Conservation (phyloP, 2,329 filamentous ascomycete species). For the Tolypocladium paradoxum region DNA sequence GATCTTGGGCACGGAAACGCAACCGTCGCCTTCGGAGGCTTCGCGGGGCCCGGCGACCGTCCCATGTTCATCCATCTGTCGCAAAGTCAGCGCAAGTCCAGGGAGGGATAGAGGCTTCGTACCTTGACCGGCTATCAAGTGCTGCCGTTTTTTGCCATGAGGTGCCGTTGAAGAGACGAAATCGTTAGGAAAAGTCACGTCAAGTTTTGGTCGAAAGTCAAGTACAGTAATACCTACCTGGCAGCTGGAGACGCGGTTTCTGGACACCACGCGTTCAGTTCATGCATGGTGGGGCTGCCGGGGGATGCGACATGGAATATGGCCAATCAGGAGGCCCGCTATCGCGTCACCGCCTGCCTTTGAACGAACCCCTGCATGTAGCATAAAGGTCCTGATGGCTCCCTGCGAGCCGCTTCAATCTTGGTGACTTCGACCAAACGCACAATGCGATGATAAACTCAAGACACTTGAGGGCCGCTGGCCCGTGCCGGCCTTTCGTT, state of each 20-base stretch:
- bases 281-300: not conserved
- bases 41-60: not conserved
- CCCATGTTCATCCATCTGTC: conserved; percentile 9
- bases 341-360: not conserved
- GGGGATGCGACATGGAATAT: not conserved
- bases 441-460: conserved; percentile 18
- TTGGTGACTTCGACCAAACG: not conserved
- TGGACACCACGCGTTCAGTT: not conserved
- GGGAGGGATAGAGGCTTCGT: not conserved
- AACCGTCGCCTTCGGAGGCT: not conserved
- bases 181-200: not conserved
- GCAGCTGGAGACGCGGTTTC: not conserved
- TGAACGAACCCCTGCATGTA: not conserved
- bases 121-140: not conserved
- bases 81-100: not conserved
- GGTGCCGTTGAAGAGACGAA: not conserved
- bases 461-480: conserved; percentile 10
- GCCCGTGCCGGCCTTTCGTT: conserved; percentile 10
- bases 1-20: conserved; percentile 1
- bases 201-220: not conserved
- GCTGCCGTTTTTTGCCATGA: not conserved
- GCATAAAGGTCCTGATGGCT: not conserved
- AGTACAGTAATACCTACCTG: not conserved
- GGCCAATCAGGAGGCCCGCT: not conserved
- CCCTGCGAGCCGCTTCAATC: not conserved